phyloP scores from a whole-genome alignment of 306 rosid genomes.

The Pyrus betulifolia region DNA sequence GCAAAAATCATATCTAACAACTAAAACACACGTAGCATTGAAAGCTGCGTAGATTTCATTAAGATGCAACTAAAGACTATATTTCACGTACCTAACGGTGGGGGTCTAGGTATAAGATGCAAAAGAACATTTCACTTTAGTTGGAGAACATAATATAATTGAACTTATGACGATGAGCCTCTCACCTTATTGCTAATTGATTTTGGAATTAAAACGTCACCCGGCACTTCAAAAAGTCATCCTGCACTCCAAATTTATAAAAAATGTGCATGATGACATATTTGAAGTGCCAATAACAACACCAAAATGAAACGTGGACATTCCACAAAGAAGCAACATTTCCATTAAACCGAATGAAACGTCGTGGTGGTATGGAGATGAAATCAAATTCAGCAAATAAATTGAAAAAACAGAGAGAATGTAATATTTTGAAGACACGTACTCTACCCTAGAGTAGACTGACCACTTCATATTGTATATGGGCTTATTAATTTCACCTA shows the following conservation, averaged over 20 bases:
- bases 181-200: no score
- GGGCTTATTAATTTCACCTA: not conserved
- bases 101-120: no score
- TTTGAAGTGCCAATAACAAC: not conserved
- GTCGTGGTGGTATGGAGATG: not conserved
- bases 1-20: accelerated
- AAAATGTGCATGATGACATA: not conserved
- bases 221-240: no score
- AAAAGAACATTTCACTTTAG: no score
- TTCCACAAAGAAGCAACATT: not conserved
- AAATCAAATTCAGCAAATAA: not conserved
- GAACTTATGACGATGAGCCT: no score
- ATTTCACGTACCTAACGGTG: no score
- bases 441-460: not conserved
- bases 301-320: not conserved
- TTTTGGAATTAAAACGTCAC: no score
- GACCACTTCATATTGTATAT: not conserved
- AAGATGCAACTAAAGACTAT: no score
- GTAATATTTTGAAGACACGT: not conserved
- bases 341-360: not conserved
- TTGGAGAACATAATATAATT: no score
- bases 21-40: no score
- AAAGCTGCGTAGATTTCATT: no score
- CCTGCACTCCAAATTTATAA: no score
- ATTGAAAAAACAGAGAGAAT: not conserved